Evolutionary conservation across 352 stramenopile genomes (phyloP).

Genomic region (Pythium apleroticum): DNA sequence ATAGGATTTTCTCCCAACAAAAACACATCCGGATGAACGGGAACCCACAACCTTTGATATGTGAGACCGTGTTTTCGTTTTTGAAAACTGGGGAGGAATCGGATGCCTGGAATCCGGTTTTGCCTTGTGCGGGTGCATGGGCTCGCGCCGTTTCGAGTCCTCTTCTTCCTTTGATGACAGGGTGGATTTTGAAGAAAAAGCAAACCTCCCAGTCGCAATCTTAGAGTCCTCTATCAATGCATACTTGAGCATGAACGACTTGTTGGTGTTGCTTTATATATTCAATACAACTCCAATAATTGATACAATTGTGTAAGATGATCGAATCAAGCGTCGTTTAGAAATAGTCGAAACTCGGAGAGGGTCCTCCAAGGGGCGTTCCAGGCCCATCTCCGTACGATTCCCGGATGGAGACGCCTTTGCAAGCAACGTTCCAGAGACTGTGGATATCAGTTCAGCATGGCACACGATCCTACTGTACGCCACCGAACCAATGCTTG

Average conservation of each 20-base stretch:
- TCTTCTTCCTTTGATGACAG: neutral
- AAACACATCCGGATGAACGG: too few relatives aligned
- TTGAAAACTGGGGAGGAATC: too few relatives aligned
- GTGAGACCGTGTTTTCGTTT: too few relatives aligned
- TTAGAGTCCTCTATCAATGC: neutral
- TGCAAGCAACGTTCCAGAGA: neutral
- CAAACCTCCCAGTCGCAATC: too few relatives aligned
- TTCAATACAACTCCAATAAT: neutral
- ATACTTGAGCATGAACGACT: neutral
- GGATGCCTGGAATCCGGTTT: too few relatives aligned
- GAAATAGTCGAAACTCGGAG: neutral
- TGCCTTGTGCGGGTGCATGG: neutral
- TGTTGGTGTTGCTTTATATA: neutral
- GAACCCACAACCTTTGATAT: too few relatives aligned
- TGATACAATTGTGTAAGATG: neutral
- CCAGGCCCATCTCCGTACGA: neutral
- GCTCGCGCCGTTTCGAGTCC: neutral
- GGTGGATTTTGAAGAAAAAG: neutral
- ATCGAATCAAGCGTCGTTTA: neutral
- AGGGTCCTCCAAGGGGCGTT: neutral
- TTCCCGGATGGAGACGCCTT: neutral
- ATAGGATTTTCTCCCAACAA: too few relatives aligned
- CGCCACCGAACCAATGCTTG: neutral
- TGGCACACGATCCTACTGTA: neutral
- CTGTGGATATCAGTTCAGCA: neutral